phyloP scores from a whole-genome alignment of 805 yeast genomes.

The Kurtzmaniella fragi region DNA sequence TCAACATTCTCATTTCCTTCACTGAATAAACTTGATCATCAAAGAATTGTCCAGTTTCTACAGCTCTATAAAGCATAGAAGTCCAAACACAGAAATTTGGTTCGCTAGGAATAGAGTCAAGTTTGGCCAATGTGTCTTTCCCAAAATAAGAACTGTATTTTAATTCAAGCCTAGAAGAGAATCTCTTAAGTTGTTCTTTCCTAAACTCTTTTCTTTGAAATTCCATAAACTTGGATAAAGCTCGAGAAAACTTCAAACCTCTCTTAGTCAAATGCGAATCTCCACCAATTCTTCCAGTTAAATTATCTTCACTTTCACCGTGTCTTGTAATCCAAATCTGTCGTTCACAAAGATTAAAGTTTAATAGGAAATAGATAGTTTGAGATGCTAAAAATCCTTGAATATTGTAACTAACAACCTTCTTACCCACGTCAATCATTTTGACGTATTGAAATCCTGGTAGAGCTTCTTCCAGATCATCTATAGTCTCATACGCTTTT shows the following conservation, averaged over 20 bases:
- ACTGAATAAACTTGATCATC: slow-evolving; percentile 69
- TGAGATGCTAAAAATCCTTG: slow-evolving; percentile 88
- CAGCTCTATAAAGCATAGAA: slow-evolving; percentile 73
- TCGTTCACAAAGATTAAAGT: slow-evolving; percentile 82
- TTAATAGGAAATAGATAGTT: slow-evolving; percentile 81
- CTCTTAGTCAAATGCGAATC: slow-evolving; percentile 76
- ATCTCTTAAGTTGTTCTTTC: slow-evolving; percentile 51
- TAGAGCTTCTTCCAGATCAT: slow-evolving; percentile 68
- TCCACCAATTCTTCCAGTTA: slow-evolving; percentile 86
- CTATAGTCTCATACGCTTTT: slow-evolving; percentile 85
- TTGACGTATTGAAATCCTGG: slow-evolving; percentile 78
- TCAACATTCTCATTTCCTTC: slow-evolving; percentile 88
- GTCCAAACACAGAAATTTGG: slow-evolving; percentile 89
- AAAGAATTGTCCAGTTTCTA: slow-evolving; percentile 73
- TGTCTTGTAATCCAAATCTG: slow-evolving; percentile 95
- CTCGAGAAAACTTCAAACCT: slow-evolving; percentile 69
- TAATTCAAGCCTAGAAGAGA: slow-evolving; percentile 41
- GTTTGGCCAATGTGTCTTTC: slow-evolving; percentile 10
- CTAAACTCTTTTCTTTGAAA: slow-evolving; percentile 68
- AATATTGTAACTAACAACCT: slow-evolving; percentile 86
- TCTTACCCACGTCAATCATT: slow-evolving; percentile 94
- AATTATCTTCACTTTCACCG: slow-evolving; percentile 87
- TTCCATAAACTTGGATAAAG: slow-evolving; percentile 70
- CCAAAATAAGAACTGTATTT: slow-evolving; percentile 28
- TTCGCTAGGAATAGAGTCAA: slow-evolving; percentile 43